A percentile compares a stretch with the other conserved stretches of the same genome.
phyloP scores from a whole-genome alignment of 495 filamentous ascomycete species.

The Pyrenopolyporus hunteri region DNA sequence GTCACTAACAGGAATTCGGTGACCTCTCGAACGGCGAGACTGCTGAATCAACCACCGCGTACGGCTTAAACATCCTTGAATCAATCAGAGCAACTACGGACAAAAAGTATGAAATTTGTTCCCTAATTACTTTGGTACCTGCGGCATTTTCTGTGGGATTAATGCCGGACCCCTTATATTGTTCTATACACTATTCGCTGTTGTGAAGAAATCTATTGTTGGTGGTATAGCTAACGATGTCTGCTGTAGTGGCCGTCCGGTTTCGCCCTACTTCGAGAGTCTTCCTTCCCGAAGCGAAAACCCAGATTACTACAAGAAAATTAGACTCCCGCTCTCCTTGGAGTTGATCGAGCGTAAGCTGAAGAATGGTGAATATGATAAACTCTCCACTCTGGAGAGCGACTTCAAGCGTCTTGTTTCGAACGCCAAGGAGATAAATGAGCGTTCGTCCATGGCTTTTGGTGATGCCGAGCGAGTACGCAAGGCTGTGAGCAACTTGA shows the following conservation, averaged over 20 bases:
- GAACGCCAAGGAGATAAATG: constrained; percentile 77
- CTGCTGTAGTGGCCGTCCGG: constrained; percentile 62
- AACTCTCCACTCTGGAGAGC: constrained; percentile 67
- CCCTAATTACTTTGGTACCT: neutral
- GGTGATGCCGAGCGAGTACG: constrained; percentile 77
- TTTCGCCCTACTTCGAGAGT: constrained; percentile 73
- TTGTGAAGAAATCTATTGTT: neutral
- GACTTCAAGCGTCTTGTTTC: constrained; percentile 78
- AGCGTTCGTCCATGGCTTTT: constrained; percentile 66
- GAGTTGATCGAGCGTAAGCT: constrained; percentile 77
- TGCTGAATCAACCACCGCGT: constrained; percentile 66
- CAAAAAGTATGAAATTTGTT: constrained; percentile 64
- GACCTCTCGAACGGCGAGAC: constrained; percentile 59
- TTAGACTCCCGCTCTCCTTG: constrained; percentile 75
- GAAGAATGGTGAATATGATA: constrained; percentile 64
- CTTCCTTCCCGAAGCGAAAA: constrained; percentile 67
- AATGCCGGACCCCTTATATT: no score
- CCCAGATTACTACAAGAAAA: constrained; percentile 75
- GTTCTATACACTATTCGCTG: neutral
- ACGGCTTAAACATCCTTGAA: constrained; percentile 69
- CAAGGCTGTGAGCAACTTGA: constrained; percentile 75
- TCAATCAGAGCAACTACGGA: constrained; percentile 70
- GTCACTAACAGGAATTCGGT: constrained; percentile 38
- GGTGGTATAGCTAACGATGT: constrained; percentile 21
- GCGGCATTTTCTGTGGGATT: no score